phyloP scores from a whole-genome alignment of 371 early-diverging fungal species.

The Lichtheimia hyalospora region DNA sequence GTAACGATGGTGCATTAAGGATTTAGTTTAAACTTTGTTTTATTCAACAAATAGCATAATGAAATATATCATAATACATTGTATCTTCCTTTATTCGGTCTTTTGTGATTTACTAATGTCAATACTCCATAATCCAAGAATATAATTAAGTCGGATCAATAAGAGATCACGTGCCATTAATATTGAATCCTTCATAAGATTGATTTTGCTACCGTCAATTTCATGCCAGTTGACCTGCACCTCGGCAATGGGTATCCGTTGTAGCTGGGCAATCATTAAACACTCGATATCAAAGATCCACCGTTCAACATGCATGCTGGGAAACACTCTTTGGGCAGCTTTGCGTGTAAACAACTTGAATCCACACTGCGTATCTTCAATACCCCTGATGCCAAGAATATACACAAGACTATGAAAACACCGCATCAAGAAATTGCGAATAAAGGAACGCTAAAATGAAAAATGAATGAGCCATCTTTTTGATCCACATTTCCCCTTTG shows the following conservation, averaged over 20 bases:
- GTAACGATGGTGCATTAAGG: constrained; percentile 10
- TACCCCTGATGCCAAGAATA: constrained; percentile 77
- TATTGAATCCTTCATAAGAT: constrained; percentile 82
- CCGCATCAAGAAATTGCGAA: constrained; percentile 91
- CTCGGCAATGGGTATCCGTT: constrained; percentile 79
- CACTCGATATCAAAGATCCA: constrained; percentile 98
- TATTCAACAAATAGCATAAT: not conserved
- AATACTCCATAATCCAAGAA: constrained; percentile 80
- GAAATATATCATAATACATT: not conserved
- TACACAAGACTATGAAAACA: constrained; percentile 88
- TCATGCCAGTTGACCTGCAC: constrained; percentile 96
- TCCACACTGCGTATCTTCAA: constrained; percentile 96
- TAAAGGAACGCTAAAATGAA: constrained; percentile 72
- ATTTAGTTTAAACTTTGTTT: not conserved
- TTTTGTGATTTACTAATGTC: constrained; percentile 19
- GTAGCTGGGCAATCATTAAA: constrained; percentile 73
- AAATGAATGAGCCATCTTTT: not conserved
- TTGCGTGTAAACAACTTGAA: constrained; percentile 90
- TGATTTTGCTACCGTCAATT: constrained; percentile 92
- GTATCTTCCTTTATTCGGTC: constrained; percentile 7
- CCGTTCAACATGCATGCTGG: constrained; percentile 90
- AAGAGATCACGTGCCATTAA: constrained; percentile 90
- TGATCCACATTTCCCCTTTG: not conserved
- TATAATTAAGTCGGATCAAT: constrained; percentile 82
- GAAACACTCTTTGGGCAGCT: constrained; percentile 78